These are phyloP conservation scores for Aspergillus sergii DNA, from an alignment of 2,329 filamentous ascomycete species.

Conservation along the genomic window DNA sequence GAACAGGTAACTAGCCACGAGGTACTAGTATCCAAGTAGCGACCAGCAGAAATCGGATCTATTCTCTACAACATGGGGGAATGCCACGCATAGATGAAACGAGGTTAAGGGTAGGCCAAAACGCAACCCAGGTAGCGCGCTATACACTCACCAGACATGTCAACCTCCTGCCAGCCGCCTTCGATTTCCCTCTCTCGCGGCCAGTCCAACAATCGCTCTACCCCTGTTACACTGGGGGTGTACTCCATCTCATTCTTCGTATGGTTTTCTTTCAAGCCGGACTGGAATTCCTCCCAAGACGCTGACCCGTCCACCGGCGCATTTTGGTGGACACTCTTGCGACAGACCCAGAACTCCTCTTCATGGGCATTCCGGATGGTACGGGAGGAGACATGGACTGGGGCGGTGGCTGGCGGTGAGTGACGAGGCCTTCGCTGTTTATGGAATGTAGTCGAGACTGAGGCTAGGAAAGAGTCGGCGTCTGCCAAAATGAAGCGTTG, in stretches of 20 bases:
- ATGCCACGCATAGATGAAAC: not conserved
- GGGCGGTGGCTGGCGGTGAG: conserved; percentile 32
- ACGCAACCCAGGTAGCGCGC: not conserved
- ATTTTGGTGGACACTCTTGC: conserved; percentile 41
- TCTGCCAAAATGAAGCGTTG: conserved; percentile 29
- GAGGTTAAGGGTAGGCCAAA: not conserved
- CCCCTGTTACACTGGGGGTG: conserved; percentile 38
- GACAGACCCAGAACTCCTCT: conserved; percentile 44
- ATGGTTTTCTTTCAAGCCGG: conserved; percentile 40
- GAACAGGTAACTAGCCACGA: not conserved
- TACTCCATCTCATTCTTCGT: conserved; percentile 46
- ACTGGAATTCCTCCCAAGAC: conserved; percentile 41
- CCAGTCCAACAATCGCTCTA: conserved; percentile 36
- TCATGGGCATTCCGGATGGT: conserved; percentile 4
- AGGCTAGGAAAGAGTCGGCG: conserved; percentile 30
- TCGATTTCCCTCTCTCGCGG: conserved; percentile 16
- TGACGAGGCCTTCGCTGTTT: conserved; percentile 28
- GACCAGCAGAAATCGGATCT: not conserved
- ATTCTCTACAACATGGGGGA: not conserved
- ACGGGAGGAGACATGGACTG: conserved; percentile 30
- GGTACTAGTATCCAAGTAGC: not conserved
- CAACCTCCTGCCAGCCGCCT: conserved; percentile 27
- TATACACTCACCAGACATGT: conserved; percentile 29
- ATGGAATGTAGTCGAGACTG: conserved; percentile 31
- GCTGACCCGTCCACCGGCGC: conserved; percentile 34